These are phyloP conservation scores for Rhizopus arrhizus DNA, from an alignment of 371 early-diverging fungal genomes.

Conservation along the genomic window DNA sequence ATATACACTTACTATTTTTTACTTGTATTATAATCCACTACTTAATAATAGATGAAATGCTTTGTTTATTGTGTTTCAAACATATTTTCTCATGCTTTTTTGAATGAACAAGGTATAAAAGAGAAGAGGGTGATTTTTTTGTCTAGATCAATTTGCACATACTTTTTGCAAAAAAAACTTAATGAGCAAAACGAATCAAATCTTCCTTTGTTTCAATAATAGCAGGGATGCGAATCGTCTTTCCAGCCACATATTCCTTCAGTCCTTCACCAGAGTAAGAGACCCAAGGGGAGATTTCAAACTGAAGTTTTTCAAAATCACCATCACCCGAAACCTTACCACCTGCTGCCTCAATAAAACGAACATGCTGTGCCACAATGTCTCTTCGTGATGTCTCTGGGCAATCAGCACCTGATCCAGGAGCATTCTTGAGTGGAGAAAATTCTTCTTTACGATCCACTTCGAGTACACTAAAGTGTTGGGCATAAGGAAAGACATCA, in stretches of 20 bases:
- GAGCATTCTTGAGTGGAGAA: slow-evolving; percentile 96
- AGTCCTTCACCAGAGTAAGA: slow-evolving; percentile 94
- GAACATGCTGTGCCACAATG: slow-evolving; percentile 80
- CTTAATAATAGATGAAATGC: too few relatives aligned
- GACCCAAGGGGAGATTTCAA: slow-evolving; percentile 92
- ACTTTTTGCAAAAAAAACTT: slow-evolving; percentile 17
- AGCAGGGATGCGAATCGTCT: slow-evolving; percentile 51
- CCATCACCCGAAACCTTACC: slow-evolving; percentile 62
- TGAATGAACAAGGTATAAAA: not conserved
- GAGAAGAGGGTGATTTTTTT: too few relatives aligned
- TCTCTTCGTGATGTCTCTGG: slow-evolving; percentile 93
- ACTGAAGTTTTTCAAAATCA: slow-evolving; percentile 50
- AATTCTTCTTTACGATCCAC: slow-evolving; percentile 93
- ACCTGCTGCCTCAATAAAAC: slow-evolving; percentile 87
- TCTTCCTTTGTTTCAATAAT: slow-evolving; percentile 51
- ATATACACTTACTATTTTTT: not conserved
- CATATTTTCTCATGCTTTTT: too few relatives aligned
- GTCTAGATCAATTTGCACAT: too few relatives aligned
- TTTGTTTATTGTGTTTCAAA: too few relatives aligned
- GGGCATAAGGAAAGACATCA: slow-evolving; percentile 92
- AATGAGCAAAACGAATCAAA: slow-evolving; percentile 39
- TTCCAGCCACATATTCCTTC: slow-evolving; percentile 63
- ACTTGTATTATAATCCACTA: not conserved
- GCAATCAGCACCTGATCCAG: slow-evolving; percentile 84
- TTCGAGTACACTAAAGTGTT: slow-evolving; percentile 88